phyloP scores from a whole-genome alignment of 1,139 yeast genomes.

The Hanseniaspora uvarum region DNA sequence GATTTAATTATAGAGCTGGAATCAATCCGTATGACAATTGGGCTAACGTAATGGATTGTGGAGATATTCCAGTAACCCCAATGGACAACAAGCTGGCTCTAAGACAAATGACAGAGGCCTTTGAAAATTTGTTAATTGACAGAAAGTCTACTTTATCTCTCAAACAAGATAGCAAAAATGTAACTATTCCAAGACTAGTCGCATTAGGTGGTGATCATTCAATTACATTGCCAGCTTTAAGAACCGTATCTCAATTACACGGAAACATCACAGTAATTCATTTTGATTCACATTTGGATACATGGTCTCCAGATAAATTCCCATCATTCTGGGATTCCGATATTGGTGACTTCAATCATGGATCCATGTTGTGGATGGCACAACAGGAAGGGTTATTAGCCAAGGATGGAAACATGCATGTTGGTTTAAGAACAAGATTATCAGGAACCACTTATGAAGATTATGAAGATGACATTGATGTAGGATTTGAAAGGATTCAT shows the following conservation, averaged over 20 bases:
- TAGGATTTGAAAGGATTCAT: slow-evolving; percentile 52
- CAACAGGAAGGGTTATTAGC: slow-evolving; percentile 52
- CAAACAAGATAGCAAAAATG: neutral
- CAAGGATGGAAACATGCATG: slow-evolving; percentile 50
- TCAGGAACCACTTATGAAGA: slow-evolving; percentile 48
- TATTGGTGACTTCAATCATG: slow-evolving; percentile 59
- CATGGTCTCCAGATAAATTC: slow-evolving; percentile 61
- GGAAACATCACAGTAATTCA: slow-evolving; percentile 63
- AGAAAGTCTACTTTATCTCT: slow-evolving; percentile 22
- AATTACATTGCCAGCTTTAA: slow-evolving; percentile 55
- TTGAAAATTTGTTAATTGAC: slow-evolving; percentile 44
- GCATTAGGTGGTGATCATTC: slow-evolving; percentile 77
- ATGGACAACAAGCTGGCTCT: slow-evolving; percentile 64
- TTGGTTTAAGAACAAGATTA: slow-evolving; percentile 62
- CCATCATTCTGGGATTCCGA: slow-evolving; percentile 65
- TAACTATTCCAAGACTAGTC: slow-evolving; percentile 45
- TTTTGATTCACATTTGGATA: slow-evolving; percentile 71
- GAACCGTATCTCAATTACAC: slow-evolving; percentile 49
- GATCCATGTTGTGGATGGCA: slow-evolving; percentile 76
- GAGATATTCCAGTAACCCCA: slow-evolving; percentile 72
- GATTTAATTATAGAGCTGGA: slow-evolving; percentile 56
- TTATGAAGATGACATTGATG: slow-evolving; percentile 52
- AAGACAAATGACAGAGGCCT: slow-evolving; percentile 60
- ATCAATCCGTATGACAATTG: slow-evolving; percentile 56
- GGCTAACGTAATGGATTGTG: slow-evolving; percentile 66